Evolutionary conservation across 176 grass and related monocot genomes (phyloP), one percentile per base, ranked within the genome.

Genomic region (Chrysopogon serrulatus): DNA sequence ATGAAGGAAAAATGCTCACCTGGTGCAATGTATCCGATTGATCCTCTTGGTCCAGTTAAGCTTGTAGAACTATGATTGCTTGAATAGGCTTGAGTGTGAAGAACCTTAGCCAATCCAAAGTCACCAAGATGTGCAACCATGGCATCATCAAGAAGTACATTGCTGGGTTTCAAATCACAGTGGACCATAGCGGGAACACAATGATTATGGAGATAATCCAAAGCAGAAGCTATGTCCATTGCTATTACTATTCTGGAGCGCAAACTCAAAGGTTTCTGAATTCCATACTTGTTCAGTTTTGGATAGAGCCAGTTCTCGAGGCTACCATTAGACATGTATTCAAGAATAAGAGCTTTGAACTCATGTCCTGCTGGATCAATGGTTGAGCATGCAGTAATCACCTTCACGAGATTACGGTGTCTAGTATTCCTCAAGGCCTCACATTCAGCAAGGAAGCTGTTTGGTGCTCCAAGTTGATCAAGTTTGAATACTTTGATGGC

Each of bases 401-500:
- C 44, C 8, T 47, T 47, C 15, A 47, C 74, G 10, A 88, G 66
- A 79, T 88, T 88, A 14, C 79, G 70, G 37, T 88, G 87, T 12
- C 81, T 31, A 19, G 83, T 84, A 48, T 53, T 84, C 72, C 74
- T 84, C 53, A 88, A 74, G 35, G 81, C 63, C 51, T 88, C 74
- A 39, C 81, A 88, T 45, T 88, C 86, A 35, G 71, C 21, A 24
- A 65, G 63, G 51, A 87, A 87, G 56, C 39, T 87, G 30, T 65
- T 48, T 2, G 16, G 27, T 5, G 77, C 85, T 39, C 42, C 67
- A 4, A 24, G 48, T 18, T 80, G 63, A 26, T 81, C 19, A 28
- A 88, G 86, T 26, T 88, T 32, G 13, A 88, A 40, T 15, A 88
- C 71, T 61, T 88, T 83, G 7, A 88, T 61, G 28, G 79, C 86